A percentile compares a stretch with the other conserved stretches of the same genome.
Conservation (phyloP, 2,329 filamentous ascomycete species). For the Orbilia ellipsospora region DNA sequence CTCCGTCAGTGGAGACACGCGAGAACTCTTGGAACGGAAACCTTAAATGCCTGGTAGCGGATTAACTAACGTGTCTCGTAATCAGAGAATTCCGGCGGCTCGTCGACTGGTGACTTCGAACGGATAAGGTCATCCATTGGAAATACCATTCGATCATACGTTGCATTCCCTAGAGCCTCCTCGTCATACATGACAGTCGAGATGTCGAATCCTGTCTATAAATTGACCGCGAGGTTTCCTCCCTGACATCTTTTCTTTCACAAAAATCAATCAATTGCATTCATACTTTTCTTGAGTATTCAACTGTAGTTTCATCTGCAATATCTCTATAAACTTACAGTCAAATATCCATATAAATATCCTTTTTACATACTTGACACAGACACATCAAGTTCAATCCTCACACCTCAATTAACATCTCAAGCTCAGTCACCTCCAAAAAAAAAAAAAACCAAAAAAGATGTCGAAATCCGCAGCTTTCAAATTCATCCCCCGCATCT, state of each 20-base stretch:
- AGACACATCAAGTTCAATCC: background rate
- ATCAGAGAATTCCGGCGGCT: slow-evolving; percentile 39
- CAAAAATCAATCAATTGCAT: slow-evolving; percentile 32
- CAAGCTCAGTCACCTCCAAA: background rate
- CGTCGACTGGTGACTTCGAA: background rate
- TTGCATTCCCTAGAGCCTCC: background rate
- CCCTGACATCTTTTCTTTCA: slow-evolving; percentile 26
- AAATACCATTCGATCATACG: slow-evolving; percentile 42
- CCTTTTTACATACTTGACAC: background rate
- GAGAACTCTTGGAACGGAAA: background rate
- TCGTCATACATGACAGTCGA: slow-evolving; percentile 28
- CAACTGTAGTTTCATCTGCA: slow-evolving; percentile 19
- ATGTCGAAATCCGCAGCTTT: slow-evolving; percentile 52
- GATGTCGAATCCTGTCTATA: slow-evolving; percentile 26
- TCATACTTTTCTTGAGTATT: slow-evolving; percentile 7
- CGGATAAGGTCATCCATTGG: slow-evolving; percentile 50
- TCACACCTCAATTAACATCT: slow-evolving; percentile 2
- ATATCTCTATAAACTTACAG: background rate
- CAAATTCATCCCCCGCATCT: slow-evolving; percentile 78
- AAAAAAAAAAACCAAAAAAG: slow-evolving; percentile 1
- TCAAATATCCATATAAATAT: background rate
- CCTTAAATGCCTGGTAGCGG: slow-evolving; percentile 4
- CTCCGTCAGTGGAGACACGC: background rate
- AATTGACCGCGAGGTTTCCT: slow-evolving; percentile 39
- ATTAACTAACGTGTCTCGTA: slow-evolving; percentile 43